Conservation (phyloP, 805 yeast genomes). For the Cyberlindnera euphorbiae region DNA sequence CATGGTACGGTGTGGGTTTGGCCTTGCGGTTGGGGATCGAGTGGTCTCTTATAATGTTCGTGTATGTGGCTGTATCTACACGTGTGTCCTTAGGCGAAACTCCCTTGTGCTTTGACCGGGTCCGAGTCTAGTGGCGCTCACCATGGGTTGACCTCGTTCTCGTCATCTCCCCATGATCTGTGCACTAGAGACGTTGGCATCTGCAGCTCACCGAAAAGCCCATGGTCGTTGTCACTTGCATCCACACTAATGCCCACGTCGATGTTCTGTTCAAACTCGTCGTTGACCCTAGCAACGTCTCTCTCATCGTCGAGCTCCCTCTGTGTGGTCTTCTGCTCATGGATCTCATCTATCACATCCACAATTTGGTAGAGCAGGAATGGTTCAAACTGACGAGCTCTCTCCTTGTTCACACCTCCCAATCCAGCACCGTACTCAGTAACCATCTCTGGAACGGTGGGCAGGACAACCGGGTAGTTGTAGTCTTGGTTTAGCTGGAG, state of each 20-base stretch:
- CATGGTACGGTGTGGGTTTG: no score
- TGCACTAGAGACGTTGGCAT: slow-evolving; percentile 48
- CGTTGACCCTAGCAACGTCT: slow-evolving; percentile 14
- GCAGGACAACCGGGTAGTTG: slow-evolving; percentile 34
- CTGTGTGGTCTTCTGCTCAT: slow-evolving; percentile 36
- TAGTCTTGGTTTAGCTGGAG: slow-evolving; percentile 38
- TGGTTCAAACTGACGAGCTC: slow-evolving; percentile 63
- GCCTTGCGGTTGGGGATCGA: no score
- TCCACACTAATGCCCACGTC: slow-evolving; percentile 13
- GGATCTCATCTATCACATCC: slow-evolving; percentile 68
- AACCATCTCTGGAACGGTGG: slow-evolving; percentile 68
- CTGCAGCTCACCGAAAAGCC: slow-evolving; percentile 42
- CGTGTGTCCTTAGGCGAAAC: no score
- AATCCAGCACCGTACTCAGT: slow-evolving; percentile 73
- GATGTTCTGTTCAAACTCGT: slow-evolving; percentile 14
- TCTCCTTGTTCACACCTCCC: slow-evolving; percentile 51
- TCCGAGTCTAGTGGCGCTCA: no score
- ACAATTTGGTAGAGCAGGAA: slow-evolving; percentile 61
- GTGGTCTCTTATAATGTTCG: no score
- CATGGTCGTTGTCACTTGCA: slow-evolving; percentile 36
- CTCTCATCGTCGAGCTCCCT: slow-evolving; percentile 19
- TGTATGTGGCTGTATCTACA: no score
- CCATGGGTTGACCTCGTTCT: slow-evolving; percentile 67
- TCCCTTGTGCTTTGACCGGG: no score
- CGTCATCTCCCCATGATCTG: slow-evolving; percentile 50